phyloP scores from a whole-genome alignment of 768 basidiomycete species.

The Macrocybe gigantea region DNA sequence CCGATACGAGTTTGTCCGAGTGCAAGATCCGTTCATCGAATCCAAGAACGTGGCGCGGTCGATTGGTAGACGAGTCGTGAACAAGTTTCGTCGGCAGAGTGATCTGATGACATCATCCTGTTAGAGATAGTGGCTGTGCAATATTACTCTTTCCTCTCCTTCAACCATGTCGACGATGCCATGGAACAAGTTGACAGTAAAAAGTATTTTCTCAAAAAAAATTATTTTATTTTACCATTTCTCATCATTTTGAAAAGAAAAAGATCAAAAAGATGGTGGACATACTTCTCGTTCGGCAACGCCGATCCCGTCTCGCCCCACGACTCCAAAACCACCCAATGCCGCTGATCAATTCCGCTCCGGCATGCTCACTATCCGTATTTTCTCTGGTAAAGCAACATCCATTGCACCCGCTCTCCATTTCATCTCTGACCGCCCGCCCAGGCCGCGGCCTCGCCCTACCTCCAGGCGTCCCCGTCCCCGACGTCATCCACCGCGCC shows the following conservation, averaged over 20 bases:
- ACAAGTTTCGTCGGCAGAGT: no score
- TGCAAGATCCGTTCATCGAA: no score
- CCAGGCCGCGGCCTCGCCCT: slow-evolving; percentile 77
- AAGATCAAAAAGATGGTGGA: slow-evolving; percentile 68
- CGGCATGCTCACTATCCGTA: slow-evolving; percentile 92
- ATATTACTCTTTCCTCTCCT: no score
- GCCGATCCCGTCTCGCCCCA: slow-evolving; percentile 77
- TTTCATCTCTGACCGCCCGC: background rate
- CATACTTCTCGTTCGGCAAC: slow-evolving; percentile 73
- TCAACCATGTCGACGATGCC: slow-evolving; percentile 34
- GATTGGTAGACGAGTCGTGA: no score
- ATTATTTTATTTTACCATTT: background rate
- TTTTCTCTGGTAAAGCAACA: slow-evolving; percentile 73
- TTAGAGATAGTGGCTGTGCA: no score
- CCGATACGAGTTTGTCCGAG: no score
- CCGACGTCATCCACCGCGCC: slow-evolving; percentile 80
- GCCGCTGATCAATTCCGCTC: slow-evolving; percentile 66
- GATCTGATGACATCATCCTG: no score
- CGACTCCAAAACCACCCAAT: slow-evolving; percentile 59
- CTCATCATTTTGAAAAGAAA: slow-evolving; percentile 41
- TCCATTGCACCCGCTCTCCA: no score
- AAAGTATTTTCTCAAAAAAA: slow-evolving; percentile 24
- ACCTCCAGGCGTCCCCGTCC: slow-evolving; percentile 72
- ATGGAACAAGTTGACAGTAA: slow-evolving; percentile 42
- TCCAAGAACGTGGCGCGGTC: no score